Percentiles rank a stretch among this genome's conserved stretches.
Evolutionary conservation across 2,329 filamentous ascomycete species (phyloP).

Genomic region (Ceratocystis variospora): DNA sequence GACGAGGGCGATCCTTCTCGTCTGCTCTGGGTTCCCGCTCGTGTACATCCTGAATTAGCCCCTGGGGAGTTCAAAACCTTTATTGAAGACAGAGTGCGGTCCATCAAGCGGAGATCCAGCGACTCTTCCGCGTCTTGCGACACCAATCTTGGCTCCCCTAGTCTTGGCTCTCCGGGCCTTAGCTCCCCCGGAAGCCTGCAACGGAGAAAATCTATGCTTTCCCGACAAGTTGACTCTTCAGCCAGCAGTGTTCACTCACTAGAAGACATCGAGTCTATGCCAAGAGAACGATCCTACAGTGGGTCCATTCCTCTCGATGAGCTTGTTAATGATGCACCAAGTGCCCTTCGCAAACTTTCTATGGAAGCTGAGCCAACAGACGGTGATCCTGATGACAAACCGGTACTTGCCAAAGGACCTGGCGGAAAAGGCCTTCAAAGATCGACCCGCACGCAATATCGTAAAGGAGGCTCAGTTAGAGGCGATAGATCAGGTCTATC

Average conservation of each 20-base stretch:
- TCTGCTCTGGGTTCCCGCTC: slow-evolving; percentile 89
- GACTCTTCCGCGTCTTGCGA: slow-evolving; percentile 52
- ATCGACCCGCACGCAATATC: slow-evolving; percentile 83
- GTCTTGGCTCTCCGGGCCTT: slow-evolving; percentile 26
- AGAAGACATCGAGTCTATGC: slow-evolving; percentile 70
- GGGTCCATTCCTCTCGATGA: slow-evolving; percentile 54
- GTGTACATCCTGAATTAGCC: slow-evolving; percentile 85
- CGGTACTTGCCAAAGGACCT: slow-evolving; percentile 66
- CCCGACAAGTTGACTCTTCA: slow-evolving; percentile 71
- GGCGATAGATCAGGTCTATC: slow-evolving; percentile 63
- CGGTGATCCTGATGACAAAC: slow-evolving; percentile 44
- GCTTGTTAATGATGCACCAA: slow-evolving; percentile 65
- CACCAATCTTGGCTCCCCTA: slow-evolving; percentile 25
- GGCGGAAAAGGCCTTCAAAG: slow-evolving; percentile 63
- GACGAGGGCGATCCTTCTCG: slow-evolving; percentile 81
- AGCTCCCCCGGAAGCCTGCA: slow-evolving; percentile 42
- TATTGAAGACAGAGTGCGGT: slow-evolving; percentile 80
- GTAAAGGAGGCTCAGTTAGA: slow-evolving; percentile 69
- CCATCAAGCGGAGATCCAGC: slow-evolving; percentile 71
- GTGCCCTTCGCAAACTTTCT: slow-evolving; percentile 54
- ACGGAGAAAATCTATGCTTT: slow-evolving; percentile 92
- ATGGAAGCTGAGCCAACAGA: slow-evolving; percentile 44
- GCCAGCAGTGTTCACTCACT: slow-evolving; percentile 50
- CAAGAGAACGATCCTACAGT: slow-evolving; percentile 50
- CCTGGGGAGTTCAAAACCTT: slow-evolving; percentile 96